Evolutionary conservation across 2,329 filamentous ascomycete species (phyloP).

Genomic region (Plectosphaerella sp.): DNA sequence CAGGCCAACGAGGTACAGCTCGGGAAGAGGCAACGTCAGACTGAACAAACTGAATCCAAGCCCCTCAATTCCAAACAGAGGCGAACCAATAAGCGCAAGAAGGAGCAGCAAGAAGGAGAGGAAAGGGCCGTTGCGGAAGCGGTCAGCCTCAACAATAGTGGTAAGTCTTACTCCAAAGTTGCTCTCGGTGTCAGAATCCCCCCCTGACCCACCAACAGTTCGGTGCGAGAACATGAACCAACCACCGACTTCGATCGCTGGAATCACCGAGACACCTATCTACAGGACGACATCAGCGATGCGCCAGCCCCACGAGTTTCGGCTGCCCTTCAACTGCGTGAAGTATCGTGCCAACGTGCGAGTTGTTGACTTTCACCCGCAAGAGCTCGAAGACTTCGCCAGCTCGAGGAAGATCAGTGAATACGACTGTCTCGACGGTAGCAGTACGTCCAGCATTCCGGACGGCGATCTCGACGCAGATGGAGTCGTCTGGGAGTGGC

Average conservation of each 20-base stretch:
- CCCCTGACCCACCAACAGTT: slow-evolving; percentile 26
- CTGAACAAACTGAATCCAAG: slow-evolving; percentile 5
- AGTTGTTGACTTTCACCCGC: slow-evolving; percentile 78
- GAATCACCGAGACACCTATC: slow-evolving; percentile 32
- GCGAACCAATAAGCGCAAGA: background rate
- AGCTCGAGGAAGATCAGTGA: slow-evolving; percentile 38
- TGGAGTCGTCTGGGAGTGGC: slow-evolving; percentile 68
- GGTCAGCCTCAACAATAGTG: slow-evolving; percentile 24
- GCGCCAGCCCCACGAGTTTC: slow-evolving; percentile 25
- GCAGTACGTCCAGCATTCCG: slow-evolving; percentile 9
- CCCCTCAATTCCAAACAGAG: slow-evolving; percentile 19
- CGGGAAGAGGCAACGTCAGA: slow-evolving; percentile 12
- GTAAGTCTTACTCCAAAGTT: slow-evolving; percentile 2
- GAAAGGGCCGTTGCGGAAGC: slow-evolving; percentile 21
- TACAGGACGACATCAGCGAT: slow-evolving; percentile 38
- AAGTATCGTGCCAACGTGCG: slow-evolving; percentile 67
- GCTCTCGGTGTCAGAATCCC: background rate
- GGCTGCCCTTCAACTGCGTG: slow-evolving; percentile 69
- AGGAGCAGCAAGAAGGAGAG: slow-evolving; percentile 2
- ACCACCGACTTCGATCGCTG: slow-evolving; percentile 26
- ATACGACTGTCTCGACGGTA: slow-evolving; percentile 45
- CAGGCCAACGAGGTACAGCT: slow-evolving; percentile 30
- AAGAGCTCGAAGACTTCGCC: slow-evolving; percentile 67
- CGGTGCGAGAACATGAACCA: slow-evolving; percentile 39
- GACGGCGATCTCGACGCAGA: slow-evolving; percentile 17